Evolutionary conservation across 257 asterid genomes (phyloP).

Genomic region (Fraxinus quadrangulata): DNA sequence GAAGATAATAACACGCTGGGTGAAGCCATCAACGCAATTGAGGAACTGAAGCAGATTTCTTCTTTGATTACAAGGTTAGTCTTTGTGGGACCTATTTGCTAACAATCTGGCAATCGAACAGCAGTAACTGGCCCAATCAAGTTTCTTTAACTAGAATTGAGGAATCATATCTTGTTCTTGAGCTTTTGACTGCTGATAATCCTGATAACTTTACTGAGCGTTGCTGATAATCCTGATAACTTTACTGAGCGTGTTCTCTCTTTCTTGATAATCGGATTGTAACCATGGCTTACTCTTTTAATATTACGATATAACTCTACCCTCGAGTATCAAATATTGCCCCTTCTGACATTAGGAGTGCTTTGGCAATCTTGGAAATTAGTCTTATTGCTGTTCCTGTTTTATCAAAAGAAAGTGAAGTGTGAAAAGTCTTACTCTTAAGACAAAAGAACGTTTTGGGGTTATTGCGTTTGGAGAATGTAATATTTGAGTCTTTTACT

Average conservation of each 20-base stretch:
- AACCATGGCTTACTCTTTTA: background rate
- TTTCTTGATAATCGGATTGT: background rate
- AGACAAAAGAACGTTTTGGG: background rate
- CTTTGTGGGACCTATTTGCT: background rate
- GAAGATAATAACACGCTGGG: constrained; percentile 17
- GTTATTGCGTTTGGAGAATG: background rate
- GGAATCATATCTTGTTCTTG: background rate
- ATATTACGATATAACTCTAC: too few species aligned
- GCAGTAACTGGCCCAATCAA: background rate
- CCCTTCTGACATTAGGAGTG: too few species aligned
- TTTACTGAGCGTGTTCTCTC: background rate
- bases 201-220: background rate
- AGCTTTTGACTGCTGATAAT: background rate
- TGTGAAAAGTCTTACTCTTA: background rate
- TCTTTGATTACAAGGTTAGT: constrained; percentile 30
- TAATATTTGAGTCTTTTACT: background rate
- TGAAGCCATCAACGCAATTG: constrained; percentile 18
- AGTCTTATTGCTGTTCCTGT: background rate
- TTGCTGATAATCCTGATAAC: background rate
- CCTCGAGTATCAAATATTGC: too few species aligned
- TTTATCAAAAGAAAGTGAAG: background rate
- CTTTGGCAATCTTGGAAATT: background rate
- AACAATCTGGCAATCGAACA: background rate
- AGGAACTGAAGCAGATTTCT: constrained; percentile 32
- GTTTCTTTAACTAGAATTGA: background rate